These are phyloP conservation scores for Colletotrichum lentis DNA, from an alignment of 2,329 filamentous ascomycete genomes.

Conservation along the genomic window DNA sequence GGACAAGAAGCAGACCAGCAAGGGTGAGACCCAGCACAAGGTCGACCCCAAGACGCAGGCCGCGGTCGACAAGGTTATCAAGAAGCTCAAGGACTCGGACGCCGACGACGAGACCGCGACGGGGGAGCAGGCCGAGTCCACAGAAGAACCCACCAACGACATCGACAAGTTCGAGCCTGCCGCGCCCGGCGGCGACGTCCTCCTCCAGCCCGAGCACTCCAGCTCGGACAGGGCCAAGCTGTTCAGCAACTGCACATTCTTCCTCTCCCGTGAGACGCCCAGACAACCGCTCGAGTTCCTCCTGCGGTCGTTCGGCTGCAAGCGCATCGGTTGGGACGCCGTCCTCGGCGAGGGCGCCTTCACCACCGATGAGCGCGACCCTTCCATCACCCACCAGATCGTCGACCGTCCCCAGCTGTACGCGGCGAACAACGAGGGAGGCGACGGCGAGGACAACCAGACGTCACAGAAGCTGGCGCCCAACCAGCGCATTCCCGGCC, in stretches of 20 bases:
- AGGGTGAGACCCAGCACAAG: conserved; percentile 58
- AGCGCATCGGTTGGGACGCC: conserved; percentile 92
- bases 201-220: conserved; percentile 78
- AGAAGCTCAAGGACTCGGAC: conserved; percentile 68
- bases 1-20: conserved; percentile 62
- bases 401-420: conserved; percentile 86
- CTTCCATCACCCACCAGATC: conserved; percentile 93
- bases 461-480: conserved; percentile 64
- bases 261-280: conserved; percentile 91
- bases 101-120: conserved; percentile 53
- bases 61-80: conserved; percentile 73
- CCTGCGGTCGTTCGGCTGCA: conserved; percentile 92
- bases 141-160: conserved; percentile 59
- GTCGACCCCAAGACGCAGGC: conserved; percentile 71
- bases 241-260: conserved; percentile 90
- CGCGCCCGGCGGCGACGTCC: conserved; percentile 82
- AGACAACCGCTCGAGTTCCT: conserved; percentile 91
- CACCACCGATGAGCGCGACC: conserved; percentile 86
- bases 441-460: conserved; percentile 66
- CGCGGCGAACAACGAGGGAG: conserved; percentile 48
- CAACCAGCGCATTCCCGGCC: conserved; percentile 84
- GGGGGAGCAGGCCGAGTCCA: conserved; percentile 52
- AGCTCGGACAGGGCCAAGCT: conserved; percentile 75
- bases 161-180: conserved; percentile 93
- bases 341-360: conserved; percentile 91